Evolutionary conservation across 805 yeast genomes (phyloP), one percentile per base, ranked within the genome.

Genomic region (Monosporozyma aquatica): DNA sequence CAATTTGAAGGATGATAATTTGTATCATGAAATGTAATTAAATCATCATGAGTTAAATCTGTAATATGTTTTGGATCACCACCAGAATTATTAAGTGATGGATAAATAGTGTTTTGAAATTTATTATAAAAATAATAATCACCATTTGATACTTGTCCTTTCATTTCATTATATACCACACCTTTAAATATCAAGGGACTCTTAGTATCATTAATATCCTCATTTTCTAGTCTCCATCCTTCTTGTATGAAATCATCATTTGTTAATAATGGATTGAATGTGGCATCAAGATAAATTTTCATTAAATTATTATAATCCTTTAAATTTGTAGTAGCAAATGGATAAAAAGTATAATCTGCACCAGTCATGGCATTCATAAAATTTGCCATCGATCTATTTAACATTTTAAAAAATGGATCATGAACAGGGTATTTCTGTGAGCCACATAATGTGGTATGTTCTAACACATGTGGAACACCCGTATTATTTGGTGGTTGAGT

Each of bases 281-380:
- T 90, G 5, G 95, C 79, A 51, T 89, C 95, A 38, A 89, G 67
- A 58, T 92, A 92, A 6, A 92, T 95, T 45, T 78, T 81, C 75
- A 87, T 78, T 56, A 92, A 70, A 56, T 92, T 92, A 25, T 72
- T 72, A 60, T 74, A 92, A 59, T 92, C 98, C 42, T 75, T 75
- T 34, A 64, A 60, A 62, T 92, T 92, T 9, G 97, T 90, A 2
- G 98, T 92, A 23, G 97, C 84, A 68, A 92, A 92, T 4, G 98
- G 98, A 55, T 84, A 92, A 62, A 79, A 89, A 0, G 98, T 92
- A 58, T 87, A 89, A 63, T 92, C 97, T 53, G 84, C 89, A 18
- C 95, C 98, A 0, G 98, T 92, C 96, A 92, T 86, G 7, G 98
- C 98, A 60, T 92, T 92, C 98, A 92, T 92, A 64, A 87, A 92